Percentiles rank a stretch among this genome's conserved stretches.
Conservation (phyloP, 2,329 filamentous ascomycete genomes). For the Diaporthe capsici region DNA sequence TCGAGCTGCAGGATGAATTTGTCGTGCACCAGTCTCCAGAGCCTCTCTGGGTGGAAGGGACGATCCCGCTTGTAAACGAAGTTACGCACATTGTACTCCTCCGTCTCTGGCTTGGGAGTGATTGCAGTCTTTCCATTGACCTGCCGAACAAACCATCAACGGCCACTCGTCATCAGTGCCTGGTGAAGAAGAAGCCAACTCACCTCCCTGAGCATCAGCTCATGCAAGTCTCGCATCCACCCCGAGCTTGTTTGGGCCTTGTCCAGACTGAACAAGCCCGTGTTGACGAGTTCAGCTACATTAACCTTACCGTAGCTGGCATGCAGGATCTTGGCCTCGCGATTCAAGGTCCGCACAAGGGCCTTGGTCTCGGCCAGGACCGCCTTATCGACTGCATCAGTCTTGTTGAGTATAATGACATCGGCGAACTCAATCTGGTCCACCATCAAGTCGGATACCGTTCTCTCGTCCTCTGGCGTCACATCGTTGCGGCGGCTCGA, state of each 20-base stretch:
- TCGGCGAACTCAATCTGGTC: constrained; percentile 86
- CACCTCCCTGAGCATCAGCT: constrained; percentile 74
- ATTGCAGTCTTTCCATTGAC: constrained; percentile 65
- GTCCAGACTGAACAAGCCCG: constrained; percentile 74
- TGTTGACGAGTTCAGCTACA: constrained; percentile 75
- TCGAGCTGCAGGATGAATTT: constrained; percentile 67
- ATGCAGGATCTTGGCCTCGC: constrained; percentile 74
- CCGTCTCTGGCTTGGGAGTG: constrained; percentile 78
- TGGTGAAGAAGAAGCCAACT: constrained; percentile 47
- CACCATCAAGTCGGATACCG: constrained; percentile 81
- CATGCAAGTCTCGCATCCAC: constrained; percentile 79
- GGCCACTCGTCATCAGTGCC: neutral
- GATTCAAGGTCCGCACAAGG: constrained; percentile 75
- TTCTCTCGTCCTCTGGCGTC: constrained; percentile 77
- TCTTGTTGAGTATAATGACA: constrained; percentile 80
- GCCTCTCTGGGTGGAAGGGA: constrained; percentile 65
- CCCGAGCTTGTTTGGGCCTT: constrained; percentile 75
- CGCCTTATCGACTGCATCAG: constrained; percentile 67
- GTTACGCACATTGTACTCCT: constrained; percentile 80
- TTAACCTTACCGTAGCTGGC: constrained; percentile 72
- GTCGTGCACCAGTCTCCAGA: constrained; percentile 61
- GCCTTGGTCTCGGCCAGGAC: constrained; percentile 61
- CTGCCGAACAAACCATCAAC: constrained; percentile 42
- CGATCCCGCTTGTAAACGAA: constrained; percentile 76
- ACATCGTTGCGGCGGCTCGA: constrained; percentile 75